These are phyloP conservation scores for Phaeodactylum tricornutum DNA, from an alignment of 108 stramenopile species.

Conservation along the genomic window DNA sequence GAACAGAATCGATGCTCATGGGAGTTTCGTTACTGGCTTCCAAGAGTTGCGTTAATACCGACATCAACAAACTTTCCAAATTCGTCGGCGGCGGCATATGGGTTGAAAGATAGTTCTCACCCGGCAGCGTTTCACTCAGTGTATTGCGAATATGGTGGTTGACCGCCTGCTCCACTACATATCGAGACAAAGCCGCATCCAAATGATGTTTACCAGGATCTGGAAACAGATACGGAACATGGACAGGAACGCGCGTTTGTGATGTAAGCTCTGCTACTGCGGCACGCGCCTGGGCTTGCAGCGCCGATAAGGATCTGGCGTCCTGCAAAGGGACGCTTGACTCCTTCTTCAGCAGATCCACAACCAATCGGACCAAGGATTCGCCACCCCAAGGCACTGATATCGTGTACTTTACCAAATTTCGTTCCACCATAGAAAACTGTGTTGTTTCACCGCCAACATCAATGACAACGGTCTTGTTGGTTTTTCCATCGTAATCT, in stretches of 20 bases:
- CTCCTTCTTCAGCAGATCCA: constrained; percentile 30
- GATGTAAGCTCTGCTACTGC: constrained; percentile 49
- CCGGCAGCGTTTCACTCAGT: constrained; percentile 17
- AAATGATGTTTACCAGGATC: constrained; percentile 37
- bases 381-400: constrained; percentile 41
- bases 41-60: constrained; percentile 42
- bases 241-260: constrained; percentile 40
- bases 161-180: constrained; percentile 44
- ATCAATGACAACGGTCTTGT: constrained; percentile 44
- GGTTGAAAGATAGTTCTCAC: constrained; percentile 24
- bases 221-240: constrained; percentile 60
- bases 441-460: constrained; percentile 46
- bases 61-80: constrained; percentile 38
- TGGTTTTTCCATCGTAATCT: constrained; percentile 13
- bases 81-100: constrained; percentile 47
- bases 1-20: constrained; percentile 27
- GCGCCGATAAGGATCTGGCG: neutral
- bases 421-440: constrained; percentile 40
- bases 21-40: constrained; percentile 40
- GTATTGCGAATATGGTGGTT: constrained; percentile 18
- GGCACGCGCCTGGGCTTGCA: constrained; percentile 15
- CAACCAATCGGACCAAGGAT: constrained; percentile 41
- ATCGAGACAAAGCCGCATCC: constrained; percentile 45
- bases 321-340: constrained; percentile 7
- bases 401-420: constrained; percentile 22